Base-by-base conservation (phyloP, 163 green algal genomes). In the Scenedesmus sp. region DNA sequence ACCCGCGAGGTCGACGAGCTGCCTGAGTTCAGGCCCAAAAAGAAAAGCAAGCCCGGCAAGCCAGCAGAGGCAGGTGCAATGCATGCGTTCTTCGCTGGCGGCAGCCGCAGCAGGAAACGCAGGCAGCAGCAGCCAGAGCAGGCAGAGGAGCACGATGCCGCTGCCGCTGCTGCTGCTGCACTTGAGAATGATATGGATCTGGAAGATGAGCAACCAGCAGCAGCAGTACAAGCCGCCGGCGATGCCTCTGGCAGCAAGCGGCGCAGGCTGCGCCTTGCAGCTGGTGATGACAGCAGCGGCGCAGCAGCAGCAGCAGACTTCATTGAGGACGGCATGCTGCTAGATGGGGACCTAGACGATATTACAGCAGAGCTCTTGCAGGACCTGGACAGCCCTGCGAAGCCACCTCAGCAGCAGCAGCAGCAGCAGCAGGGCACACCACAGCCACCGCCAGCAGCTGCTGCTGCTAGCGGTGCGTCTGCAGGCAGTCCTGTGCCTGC, bases 11-110 rank as follows among this genome's bases (percentile, higher is more conserved):
- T 88, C 43, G 83, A 81, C 61, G 83, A 88, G 42, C 83, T 88
- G 83, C 83, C 83, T 44, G 83, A 61, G 26, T 88, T 88, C 83
- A 88, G 65, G 30, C 65, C 56, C 26, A 44, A 68, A 18, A 33
- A n/a, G 37, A 81, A 88, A 61, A 24, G 16, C 9, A 72, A 82
- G 68, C 7, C 65, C 65, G 65, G 30, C 10, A 43, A 30, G n/a
- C 24, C 83, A 46, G 61, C 83, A 81, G 83, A 61, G 33, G 61
- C 68, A 44, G 59, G 20, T 72, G 59, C 59, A 72, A 2, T 35
- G 22, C 59, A 72, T 40, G 65, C 65, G 20, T 76, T 76, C 65
- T 76, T 76, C 40, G 65, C 65, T 33, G 22, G 56, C 30, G 30
- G 65, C 65, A 76, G 65, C 30, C 7, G 30, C 4, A 7, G 65